Conservation (phyloP, 2,329 filamentous ascomycete species). For the Mariannaea elegans region DNA sequence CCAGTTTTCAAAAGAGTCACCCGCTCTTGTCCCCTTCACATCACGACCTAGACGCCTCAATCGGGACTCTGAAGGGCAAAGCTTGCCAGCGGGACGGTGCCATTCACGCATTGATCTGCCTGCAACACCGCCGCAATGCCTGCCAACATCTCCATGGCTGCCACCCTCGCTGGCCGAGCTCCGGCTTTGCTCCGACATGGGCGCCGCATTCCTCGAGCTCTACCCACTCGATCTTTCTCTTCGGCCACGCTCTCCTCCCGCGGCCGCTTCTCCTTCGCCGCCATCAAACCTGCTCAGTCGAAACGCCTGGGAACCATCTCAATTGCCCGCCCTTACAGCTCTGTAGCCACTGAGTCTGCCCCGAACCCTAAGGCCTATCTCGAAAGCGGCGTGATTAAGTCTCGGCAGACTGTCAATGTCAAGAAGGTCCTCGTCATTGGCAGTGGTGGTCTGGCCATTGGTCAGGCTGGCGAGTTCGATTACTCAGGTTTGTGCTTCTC, state of each 20-base stretch:
- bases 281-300: conserved; percentile 42
- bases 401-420: conserved; percentile 82
- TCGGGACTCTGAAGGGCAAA: conserved; percentile 43
- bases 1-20: conserved; percentile 37
- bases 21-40: conserved; percentile 34
- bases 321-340: conserved; percentile 52
- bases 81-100: conserved; percentile 49
- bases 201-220: conserved; percentile 57
- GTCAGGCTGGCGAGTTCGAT: conserved; percentile 97
- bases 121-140: conserved; percentile 48
- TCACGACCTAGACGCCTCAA: conserved; percentile 40
- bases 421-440: conserved; percentile 98
- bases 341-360: conserved; percentile 68
- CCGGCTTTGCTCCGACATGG: conserved; percentile 66
- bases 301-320: conserved; percentile 61
- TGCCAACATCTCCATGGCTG: conserved; percentile 50
- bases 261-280: conserved; percentile 36
- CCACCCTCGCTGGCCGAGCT: conserved; percentile 63
- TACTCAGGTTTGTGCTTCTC: conserved; percentile 80
- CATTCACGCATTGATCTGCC: conserved; percentile 47
- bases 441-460: conserved; percentile 93
- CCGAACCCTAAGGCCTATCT: conserved; percentile 89
- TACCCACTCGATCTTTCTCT: conserved; percentile 56
- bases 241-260: conserved; percentile 45
- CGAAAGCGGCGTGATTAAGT: conserved; percentile 86